Percentiles rank a stretch among this genome's conserved stretches.
Conservation (phyloP, 768 basidiomycete genomes). For the Dioszegia hungarica region DNA sequence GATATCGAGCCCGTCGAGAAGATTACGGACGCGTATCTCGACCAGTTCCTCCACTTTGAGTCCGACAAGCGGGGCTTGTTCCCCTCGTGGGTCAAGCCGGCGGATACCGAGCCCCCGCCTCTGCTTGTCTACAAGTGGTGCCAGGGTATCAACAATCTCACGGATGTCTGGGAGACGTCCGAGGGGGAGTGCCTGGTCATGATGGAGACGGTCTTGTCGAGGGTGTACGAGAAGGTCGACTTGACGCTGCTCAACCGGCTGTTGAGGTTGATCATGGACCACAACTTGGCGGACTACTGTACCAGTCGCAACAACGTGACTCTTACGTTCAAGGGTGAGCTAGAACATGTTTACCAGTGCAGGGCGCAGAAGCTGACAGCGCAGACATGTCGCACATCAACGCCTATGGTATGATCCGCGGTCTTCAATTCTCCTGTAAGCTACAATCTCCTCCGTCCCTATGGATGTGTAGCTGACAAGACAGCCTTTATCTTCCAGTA, state of each 20-base stretch:
- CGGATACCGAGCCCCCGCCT: constrained; percentile 93
- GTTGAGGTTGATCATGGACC: constrained; percentile 91
- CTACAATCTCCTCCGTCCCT: background rate
- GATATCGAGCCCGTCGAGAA: constrained; percentile 99
- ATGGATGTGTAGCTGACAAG: background rate
- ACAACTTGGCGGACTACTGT: constrained; percentile 98
- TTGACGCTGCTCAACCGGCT: constrained; percentile 91
- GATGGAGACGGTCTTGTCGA: constrained; percentile 97
- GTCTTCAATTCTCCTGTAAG: constrained; percentile 69
- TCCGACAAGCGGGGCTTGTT: constrained; percentile 96
- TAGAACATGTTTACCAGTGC: no score
- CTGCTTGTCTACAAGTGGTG: constrained; percentile 99
- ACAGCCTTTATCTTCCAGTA: constrained; percentile 99
- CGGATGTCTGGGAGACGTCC: constrained; percentile 95
- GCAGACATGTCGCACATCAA: constrained; percentile 98
- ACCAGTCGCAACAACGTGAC: no score
- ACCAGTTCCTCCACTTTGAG: constrained; percentile 98
- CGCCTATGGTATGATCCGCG: constrained; percentile 92
- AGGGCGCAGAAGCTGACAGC: no score
- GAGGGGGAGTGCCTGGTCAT: constrained; percentile 97
- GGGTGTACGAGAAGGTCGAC: constrained; percentile 99
- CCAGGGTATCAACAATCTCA: constrained; percentile 97
- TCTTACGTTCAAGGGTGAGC: no score
- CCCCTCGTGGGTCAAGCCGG: constrained; percentile 99
- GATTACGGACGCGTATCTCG: constrained; percentile 91